A percentile compares a stretch with the other conserved stretches of the same genome.
Evolutionary conservation across 2,329 filamentous ascomycete species (phyloP).

Genomic region (Simplicillium aogashimaense): DNA sequence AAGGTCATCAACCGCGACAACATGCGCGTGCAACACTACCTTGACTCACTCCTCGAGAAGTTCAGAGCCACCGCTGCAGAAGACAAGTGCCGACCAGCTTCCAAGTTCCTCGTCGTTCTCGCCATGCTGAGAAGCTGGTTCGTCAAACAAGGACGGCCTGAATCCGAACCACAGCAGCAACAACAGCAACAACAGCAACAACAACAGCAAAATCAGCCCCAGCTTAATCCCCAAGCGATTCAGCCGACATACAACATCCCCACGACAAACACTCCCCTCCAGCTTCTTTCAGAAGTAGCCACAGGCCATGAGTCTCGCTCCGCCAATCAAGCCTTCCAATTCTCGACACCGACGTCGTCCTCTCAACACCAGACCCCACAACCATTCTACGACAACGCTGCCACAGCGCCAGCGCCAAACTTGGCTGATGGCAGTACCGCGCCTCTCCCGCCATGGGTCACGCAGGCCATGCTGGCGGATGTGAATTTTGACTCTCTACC

Average conservation of each 20-base stretch:
- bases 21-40: slow-evolving; percentile 54
- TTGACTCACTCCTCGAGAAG: slow-evolving; percentile 60
- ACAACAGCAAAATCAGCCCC: slow-evolving; percentile 2
- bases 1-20: slow-evolving; percentile 58
- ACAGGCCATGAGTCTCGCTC: slow-evolving; percentile 25
- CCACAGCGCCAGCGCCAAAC: too few relatives aligned
- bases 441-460: slow-evolving; percentile 4
- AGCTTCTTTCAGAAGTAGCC: slow-evolving; percentile 48
- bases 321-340: too few relatives aligned
- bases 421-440: background rate
- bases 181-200: slow-evolving; percentile 5
- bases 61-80: slow-evolving; percentile 54
- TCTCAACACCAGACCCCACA: slow-evolving; percentile 7
- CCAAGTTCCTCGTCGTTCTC: slow-evolving; percentile 63
- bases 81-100: slow-evolving; percentile 53
- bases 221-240: slow-evolving; percentile 6
- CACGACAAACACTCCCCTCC: slow-evolving; percentile 40
- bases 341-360: slow-evolving; percentile 11
- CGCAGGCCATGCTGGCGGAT: slow-evolving; percentile 3
- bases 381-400: too few relatives aligned
- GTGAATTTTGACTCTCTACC: background rate
- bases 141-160: slow-evolving; percentile 33
- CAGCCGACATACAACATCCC: slow-evolving; percentile 5
- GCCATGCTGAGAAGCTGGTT: slow-evolving; percentile 65
- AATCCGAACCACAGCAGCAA: slow-evolving; percentile 1